Percentiles rank a stretch among this genome's conserved stretches.
Evolutionary conservation across 2,329 filamentous ascomycete species (phyloP).

Genomic region (Pseudohalonectria lignicola): DNA sequence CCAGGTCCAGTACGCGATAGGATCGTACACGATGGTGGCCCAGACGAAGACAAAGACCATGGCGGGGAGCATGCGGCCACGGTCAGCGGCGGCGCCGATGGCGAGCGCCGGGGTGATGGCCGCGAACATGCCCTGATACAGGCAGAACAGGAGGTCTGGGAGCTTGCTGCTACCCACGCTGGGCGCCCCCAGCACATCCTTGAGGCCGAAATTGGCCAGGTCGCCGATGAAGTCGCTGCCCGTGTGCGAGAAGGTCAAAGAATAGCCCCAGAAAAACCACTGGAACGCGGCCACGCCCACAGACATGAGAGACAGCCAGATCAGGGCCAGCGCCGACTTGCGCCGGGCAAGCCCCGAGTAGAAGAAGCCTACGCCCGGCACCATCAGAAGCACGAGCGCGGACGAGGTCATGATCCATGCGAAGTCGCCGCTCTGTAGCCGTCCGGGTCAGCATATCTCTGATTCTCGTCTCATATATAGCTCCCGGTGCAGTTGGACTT

Average conservation of each 20-base stretch:
- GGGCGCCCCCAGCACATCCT: slow-evolving; percentile 61
- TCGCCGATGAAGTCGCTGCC: slow-evolving; percentile 69
- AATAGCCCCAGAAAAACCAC: slow-evolving; percentile 94
- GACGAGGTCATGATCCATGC: slow-evolving; percentile 75
- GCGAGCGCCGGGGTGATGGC: slow-evolving; percentile 47
- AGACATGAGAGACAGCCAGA: slow-evolving; percentile 86
- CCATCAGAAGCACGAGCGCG: slow-evolving; percentile 81
- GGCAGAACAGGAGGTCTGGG: slow-evolving; percentile 73
- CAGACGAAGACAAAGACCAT: slow-evolving; percentile 91
- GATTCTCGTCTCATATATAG: too few species aligned
- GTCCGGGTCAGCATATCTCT: background rate
- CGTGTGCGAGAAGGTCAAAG: slow-evolving; percentile 68
- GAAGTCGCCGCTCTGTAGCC: slow-evolving; percentile 61
- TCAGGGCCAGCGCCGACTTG: slow-evolving; percentile 80
- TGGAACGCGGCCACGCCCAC: slow-evolving; percentile 77
- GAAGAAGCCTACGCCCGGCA: slow-evolving; percentile 89
- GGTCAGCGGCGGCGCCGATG: slow-evolving; percentile 67
- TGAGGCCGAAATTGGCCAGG: slow-evolving; percentile 70
- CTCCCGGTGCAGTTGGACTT: too few species aligned
- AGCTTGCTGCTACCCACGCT: slow-evolving; percentile 64
- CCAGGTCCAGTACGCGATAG: slow-evolving; percentile 94
- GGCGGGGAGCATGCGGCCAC: slow-evolving; percentile 78
- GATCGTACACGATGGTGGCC: slow-evolving; percentile 83
- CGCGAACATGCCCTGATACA: slow-evolving; percentile 86
- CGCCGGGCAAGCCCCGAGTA: slow-evolving; percentile 82